Conservation (phyloP, 352 stramenopile species). For the Phytopythium delawarense region DNA sequence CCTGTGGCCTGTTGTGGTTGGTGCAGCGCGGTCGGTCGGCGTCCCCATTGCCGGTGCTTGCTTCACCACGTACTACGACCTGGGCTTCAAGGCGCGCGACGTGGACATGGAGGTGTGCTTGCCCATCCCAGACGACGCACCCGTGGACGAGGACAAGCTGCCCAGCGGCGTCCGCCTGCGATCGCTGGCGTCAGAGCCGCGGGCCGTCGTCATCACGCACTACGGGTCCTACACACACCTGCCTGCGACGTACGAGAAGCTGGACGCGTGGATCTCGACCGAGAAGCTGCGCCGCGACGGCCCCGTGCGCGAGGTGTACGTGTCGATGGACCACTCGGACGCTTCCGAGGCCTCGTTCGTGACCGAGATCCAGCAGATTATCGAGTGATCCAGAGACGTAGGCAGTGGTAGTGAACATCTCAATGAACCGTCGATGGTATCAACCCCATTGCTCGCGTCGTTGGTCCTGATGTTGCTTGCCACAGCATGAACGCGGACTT, state of each 20-base stretch:
- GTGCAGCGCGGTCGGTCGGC: constrained; percentile 17
- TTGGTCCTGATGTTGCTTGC: no score
- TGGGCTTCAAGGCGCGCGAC: constrained; percentile 35
- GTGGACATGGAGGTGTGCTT: constrained; percentile 45
- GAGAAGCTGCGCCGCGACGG: constrained; percentile 18
- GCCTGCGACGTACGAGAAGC: constrained; percentile 15
- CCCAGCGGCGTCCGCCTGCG: constrained; percentile 16
- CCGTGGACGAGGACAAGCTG: constrained; percentile 9
- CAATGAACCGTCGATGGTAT: no score
- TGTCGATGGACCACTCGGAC: constrained; percentile 20
- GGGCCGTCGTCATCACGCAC: constrained; percentile 23
- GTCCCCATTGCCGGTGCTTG: constrained; percentile 18
- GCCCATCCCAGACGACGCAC: constrained; percentile 18
- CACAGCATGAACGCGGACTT: no score
- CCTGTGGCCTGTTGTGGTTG: constrained; percentile 30
- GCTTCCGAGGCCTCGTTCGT: constrained; percentile 21
- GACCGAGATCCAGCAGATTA: constrained; percentile 25
- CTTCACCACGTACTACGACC: constrained; percentile 37
- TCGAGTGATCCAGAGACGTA: constrained; percentile 6
- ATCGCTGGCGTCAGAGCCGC: constrained; percentile 9
- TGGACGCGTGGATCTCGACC: constrained; percentile 29
- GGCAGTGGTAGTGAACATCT: no score
- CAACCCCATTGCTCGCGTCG: no score
- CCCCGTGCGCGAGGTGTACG: constrained; percentile 34
- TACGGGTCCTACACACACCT: constrained; percentile 29